Evolutionary conservation across 306 rosid genomes (phyloP), one percentile per base, ranked within the genome.

Genomic region (Cucurbita argyrosperma): DNA sequence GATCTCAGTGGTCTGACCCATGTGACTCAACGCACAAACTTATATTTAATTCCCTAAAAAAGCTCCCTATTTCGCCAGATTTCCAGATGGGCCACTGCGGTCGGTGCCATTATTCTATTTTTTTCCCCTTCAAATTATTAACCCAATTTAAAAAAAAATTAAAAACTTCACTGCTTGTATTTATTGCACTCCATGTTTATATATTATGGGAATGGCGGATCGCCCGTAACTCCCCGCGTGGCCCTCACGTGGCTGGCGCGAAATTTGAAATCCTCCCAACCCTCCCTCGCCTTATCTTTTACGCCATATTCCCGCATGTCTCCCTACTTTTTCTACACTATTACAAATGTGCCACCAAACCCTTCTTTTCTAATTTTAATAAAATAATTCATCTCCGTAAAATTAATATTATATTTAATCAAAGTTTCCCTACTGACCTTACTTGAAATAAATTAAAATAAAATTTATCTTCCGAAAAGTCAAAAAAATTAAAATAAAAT

Each of bases 161-260:
- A 30, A 2, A 3, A 2, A 30, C 35, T 30, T 2, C 35, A 30
- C 35, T 30, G 35, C 2, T 30, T 30, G 4, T 30, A 42, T 64
- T 64, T n/a, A 64, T 10, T 64, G 46, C 52, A 12, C 4, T 64
- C 52, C 71, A 64, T 42, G 16, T 40, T 40, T 50, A 12, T 21
- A 53, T 10, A 18, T 30, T 55, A 68, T 26, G 58, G 65, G 65
- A 46, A 53, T 15, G 13, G 19, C 39, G 55, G 54, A 30, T 55
- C 46, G 14, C 14, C 75, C 78, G 8, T 45, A 45, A 59, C 54
- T 19, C 64, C 39, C 42, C 43, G 63, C 80, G 80, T 78, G 82
- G 71, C 43, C 23, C 39, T 64, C 82, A 76, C 83, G 80, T 71
- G 85, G 78, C 52, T 30, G 70, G 80, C 80, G 78, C 80, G 74